Percentiles rank a stretch among this genome's conserved stretches.
Evolutionary conservation across 2,329 filamentous ascomycete genomes (phyloP).

Genomic region (Arthrobotrys sphaeroides): DNA sequence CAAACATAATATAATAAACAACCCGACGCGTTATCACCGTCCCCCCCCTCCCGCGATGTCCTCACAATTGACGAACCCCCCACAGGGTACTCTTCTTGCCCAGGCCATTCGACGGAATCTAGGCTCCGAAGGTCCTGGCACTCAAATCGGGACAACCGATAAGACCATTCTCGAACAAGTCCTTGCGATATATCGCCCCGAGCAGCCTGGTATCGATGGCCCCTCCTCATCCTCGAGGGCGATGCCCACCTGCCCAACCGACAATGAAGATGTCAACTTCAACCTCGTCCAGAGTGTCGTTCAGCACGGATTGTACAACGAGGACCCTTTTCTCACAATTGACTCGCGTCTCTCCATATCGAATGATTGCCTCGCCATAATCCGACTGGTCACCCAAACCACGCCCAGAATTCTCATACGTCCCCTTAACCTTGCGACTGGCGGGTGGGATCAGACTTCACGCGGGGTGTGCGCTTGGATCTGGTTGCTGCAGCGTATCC

Average conservation of each 20-base stretch:
- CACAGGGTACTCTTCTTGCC: slow-evolving; percentile 48
- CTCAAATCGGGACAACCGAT: slow-evolving; percentile 42
- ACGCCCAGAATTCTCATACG: slow-evolving; percentile 30
- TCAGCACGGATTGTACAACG: slow-evolving; percentile 46
- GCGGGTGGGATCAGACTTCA: not conserved
- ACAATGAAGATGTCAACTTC: slow-evolving; percentile 50
- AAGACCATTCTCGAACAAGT: slow-evolving; percentile 47
- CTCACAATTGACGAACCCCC: slow-evolving; percentile 30
- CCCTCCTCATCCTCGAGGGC: slow-evolving; percentile 10
- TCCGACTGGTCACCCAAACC: slow-evolving; percentile 45
- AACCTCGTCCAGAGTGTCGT: slow-evolving; percentile 50
- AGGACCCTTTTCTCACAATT: slow-evolving; percentile 37
- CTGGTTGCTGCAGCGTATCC: slow-evolving; percentile 34
- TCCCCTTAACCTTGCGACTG: not conserved
- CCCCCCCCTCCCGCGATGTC: slow-evolving; percentile 1
- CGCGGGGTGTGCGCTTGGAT: slow-evolving; percentile 7
- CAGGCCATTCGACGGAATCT: slow-evolving; percentile 49
- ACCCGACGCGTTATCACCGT: not conserved
- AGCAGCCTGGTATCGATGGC: not conserved
- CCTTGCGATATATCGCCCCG: slow-evolving; percentile 46
- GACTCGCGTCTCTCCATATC: slow-evolving; percentile 35
- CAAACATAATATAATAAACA: not conserved
- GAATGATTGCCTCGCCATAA: slow-evolving; percentile 42
- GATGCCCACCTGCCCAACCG: slow-evolving; percentile 26
- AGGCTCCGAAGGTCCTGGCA: slow-evolving; percentile 29